Base-by-base conservation (phyloP, 495 filamentous ascomycete species). In the Hypoxylon lenormandii region DNA sequence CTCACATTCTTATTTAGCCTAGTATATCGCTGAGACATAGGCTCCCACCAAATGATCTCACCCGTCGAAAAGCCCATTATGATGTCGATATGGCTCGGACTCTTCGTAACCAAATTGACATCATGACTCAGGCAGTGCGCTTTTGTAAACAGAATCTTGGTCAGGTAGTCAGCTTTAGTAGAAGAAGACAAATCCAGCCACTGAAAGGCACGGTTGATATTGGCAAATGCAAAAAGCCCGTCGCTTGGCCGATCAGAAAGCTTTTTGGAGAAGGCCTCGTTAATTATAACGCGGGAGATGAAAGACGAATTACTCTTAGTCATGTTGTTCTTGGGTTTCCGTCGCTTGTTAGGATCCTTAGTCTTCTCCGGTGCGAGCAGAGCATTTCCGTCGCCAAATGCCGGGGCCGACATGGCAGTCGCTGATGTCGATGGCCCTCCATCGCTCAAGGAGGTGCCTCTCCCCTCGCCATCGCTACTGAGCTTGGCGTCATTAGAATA, bases 21-120 rank as follows among this genome's bases (percentile, higher is more conserved):
- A 2, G 91, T 91, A 76, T 98, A 98, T 74, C 97, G 95, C 72
- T 97, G 93, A 16, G 93, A 93, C 73, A 97, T 92, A 11, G 95
- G 94, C 79, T 98, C 95, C 81, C 94, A 98, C 96, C 96, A 98
- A 48, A 98, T 94, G 49, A 98, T 95, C 73, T 98, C 95, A 21
- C 92, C 93, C 0, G 92, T 94, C 2, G 93, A 96, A 61, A 97
- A 97, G 5, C 95, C 95, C 88, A 98, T 92, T 60, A 96, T 88
- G 21, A 98, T 82, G 74, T 98, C 95, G 53, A 98, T 82, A 75
- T 97, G 94, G 15, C 82, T 86, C 8, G 85, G 58, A 43, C 85
- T 89, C 76, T 93, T 96, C 23, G 95, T 97, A 50, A 91, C 57
- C 43, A 85, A 80, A 73, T 98, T 98, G 21, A 97, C 86, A 79